These are phyloP conservation scores for Eragrostis tef DNA, from an alignment of 202 grass and related monocot species.

Conservation along the genomic window DNA sequence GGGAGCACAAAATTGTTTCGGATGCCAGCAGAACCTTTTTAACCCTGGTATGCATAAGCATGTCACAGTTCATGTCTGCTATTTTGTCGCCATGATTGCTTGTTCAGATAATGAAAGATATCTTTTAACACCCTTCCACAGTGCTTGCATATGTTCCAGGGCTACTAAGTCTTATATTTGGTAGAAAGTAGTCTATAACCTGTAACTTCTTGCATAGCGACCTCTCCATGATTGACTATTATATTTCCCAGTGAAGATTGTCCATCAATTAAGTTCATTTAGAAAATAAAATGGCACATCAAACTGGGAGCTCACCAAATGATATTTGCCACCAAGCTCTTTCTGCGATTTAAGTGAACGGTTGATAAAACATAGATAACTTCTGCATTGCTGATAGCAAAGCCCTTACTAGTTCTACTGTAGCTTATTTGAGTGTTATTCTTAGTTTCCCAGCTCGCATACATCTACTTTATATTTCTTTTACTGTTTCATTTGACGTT, in stretches of 20 bases:
- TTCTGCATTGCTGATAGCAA: neutral
- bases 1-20: constrained; percentile 72
- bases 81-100: neutral
- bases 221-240: constrained; percentile 15
- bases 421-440: neutral
- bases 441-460: neutral
- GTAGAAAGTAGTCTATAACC: neutral
- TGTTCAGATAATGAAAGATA: constrained; percentile 23
- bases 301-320: neutral
- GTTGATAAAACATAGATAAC: neutral
- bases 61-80: constrained; percentile 19
- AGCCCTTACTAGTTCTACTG: constrained; percentile 10
- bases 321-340: neutral
- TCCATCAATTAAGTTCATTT: neutral
- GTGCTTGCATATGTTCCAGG: neutral
- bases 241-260: neutral
- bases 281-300: neutral
- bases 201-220: neutral
- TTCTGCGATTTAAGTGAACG: constrained; percentile 1
- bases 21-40: constrained; percentile 81
- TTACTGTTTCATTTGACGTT: neutral
- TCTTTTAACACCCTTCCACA: constrained; percentile 11
- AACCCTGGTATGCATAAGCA: constrained; percentile 62
- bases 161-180: neutral
- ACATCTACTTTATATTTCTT: neutral